Percentiles rank a stretch among this genome's conserved stretches.
Conservation (phyloP, 1,284 basidiomycete species). For the Austroboletus novae-zelandiae region DNA sequence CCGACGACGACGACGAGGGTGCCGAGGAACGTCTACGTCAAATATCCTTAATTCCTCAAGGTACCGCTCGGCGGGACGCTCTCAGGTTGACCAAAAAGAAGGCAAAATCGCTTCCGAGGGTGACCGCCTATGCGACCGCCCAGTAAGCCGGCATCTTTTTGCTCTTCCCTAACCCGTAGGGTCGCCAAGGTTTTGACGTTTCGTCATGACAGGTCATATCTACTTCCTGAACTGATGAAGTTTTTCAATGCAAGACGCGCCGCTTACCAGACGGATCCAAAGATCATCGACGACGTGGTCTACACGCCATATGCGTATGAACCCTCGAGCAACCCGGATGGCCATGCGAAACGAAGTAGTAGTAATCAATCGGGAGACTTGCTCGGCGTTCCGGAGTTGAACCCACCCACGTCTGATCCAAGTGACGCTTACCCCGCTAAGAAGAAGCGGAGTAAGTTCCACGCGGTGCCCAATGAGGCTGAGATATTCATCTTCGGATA, state of each 20-base stretch:
- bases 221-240: constrained; percentile 81
- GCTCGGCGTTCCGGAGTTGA: constrained; percentile 69
- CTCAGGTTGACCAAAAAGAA: constrained; percentile 89
- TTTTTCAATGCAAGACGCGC: constrained; percentile 82
- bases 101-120: constrained; percentile 89
- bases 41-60: constrained; percentile 89
- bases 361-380: constrained; percentile 55
- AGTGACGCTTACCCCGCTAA: constrained; percentile 35
- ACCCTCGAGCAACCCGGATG: constrained; percentile 32
- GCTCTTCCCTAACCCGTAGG: background rate
- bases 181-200: background rate
- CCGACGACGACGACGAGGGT: constrained; percentile 58
- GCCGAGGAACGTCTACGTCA: constrained; percentile 83
- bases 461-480: constrained; percentile 66
- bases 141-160: constrained; percentile 49
- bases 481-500: constrained; percentile 95
- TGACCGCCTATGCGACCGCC: constrained; percentile 94
- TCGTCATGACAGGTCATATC: constrained; percentile 69
- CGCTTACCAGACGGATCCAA: constrained; percentile 83
- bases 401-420: constrained; percentile 29
- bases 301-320: constrained; percentile 84
- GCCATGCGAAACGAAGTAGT: constrained; percentile 17
- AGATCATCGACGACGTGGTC: constrained; percentile 78
- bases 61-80: constrained; percentile 90
- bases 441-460: constrained; percentile 62